phyloP scores from a whole-genome alignment of 768 basidiomycete genomes.

The Panus rudis region DNA sequence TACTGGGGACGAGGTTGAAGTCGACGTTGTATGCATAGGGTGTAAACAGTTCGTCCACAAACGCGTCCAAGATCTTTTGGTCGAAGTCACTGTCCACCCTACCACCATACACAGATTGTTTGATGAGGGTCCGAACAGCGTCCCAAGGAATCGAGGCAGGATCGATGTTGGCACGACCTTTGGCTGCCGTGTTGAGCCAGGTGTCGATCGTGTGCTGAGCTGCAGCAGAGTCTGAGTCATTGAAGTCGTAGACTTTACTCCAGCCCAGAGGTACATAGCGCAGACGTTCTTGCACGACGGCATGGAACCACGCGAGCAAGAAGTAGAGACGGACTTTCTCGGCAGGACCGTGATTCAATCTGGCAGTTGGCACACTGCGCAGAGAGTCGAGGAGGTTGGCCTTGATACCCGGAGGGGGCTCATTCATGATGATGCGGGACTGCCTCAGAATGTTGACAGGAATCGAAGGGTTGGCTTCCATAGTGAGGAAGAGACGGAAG shows the following conservation, averaged over 20 bases:
- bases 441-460: slow-evolving; percentile 96
- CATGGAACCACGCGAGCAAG: slow-evolving; percentile 98
- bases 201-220: slow-evolving; percentile 89
- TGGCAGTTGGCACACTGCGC: slow-evolving; percentile 59
- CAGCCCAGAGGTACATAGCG: slow-evolving; percentile 95
- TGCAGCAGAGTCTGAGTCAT: slow-evolving; percentile 95
- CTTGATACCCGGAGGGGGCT: slow-evolving; percentile 94
- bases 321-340: slow-evolving; percentile 94
- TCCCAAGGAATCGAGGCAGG: slow-evolving; percentile 92
- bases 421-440: slow-evolving; percentile 97
- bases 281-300: slow-evolving; percentile 92
- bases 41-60: slow-evolving; percentile 87
- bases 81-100: slow-evolving; percentile 94
- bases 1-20: slow-evolving; percentile 77
- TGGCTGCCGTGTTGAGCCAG: slow-evolving; percentile 76
- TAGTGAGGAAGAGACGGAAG: slow-evolving; percentile 96
- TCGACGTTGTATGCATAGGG: slow-evolving; percentile 87
- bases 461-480: slow-evolving; percentile 94
- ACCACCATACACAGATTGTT: slow-evolving; percentile 94
- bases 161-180: slow-evolving; percentile 88
- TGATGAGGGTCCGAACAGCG: slow-evolving; percentile 87
- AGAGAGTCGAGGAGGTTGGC: slow-evolving; percentile 93
- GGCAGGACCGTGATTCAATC: slow-evolving; percentile 78
- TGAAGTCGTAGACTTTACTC: slow-evolving; percentile 97
- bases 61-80: slow-evolving; percentile 85